phyloP scores from a whole-genome alignment of 257 asterid species.

The Mitragyna speciosa region DNA sequence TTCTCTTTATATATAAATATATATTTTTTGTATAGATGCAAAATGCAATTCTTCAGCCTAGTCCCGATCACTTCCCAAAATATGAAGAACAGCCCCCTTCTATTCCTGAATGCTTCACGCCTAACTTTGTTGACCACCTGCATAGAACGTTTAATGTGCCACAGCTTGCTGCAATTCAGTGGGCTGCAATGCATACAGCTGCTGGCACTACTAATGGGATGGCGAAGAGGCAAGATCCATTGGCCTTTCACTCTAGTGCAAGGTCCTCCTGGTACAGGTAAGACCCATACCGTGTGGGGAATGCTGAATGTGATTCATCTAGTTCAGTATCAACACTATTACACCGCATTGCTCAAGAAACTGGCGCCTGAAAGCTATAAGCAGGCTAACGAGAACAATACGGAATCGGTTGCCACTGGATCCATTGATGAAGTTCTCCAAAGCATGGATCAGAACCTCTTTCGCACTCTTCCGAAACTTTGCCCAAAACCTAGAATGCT shows the following conservation, averaged over 20 bases:
- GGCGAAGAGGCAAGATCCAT: slow-evolving; percentile 88
- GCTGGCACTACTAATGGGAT: slow-evolving; percentile 85
- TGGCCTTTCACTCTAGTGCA: slow-evolving; percentile 99
- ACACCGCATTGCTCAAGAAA: slow-evolving; percentile 91
- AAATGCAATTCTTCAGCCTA: slow-evolving; percentile 97
- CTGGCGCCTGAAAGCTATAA: slow-evolving; percentile 98
- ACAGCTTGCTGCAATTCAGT: slow-evolving; percentile 90
- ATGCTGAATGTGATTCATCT: slow-evolving; percentile 98
- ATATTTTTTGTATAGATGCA: slow-evolving; percentile 64
- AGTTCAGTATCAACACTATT: slow-evolving; percentile 98
- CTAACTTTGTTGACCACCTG: slow-evolving; percentile 76
- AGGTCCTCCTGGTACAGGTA: slow-evolving; percentile 99
- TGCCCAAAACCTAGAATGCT: slow-evolving; percentile 99
- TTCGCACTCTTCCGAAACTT: slow-evolving; percentile 93
- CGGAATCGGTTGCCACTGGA: slow-evolving; percentile 71
- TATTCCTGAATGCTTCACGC: slow-evolving; percentile 97
- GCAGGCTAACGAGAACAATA: slow-evolving; percentile 70
- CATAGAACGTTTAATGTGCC: slow-evolving; percentile 83
- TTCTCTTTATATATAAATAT: not conserved
- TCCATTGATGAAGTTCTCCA: slow-evolving; percentile 98
- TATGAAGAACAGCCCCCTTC: slow-evolving; percentile 97
- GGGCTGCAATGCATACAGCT: slow-evolving; percentile 99
- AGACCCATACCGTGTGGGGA: slow-evolving; percentile 99
- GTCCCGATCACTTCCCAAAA: slow-evolving; percentile 91
- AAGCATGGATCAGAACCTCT: slow-evolving; percentile 97